phyloP scores from a whole-genome alignment of 768 basidiomycete genomes.

The Lentinula raphanica region DNA sequence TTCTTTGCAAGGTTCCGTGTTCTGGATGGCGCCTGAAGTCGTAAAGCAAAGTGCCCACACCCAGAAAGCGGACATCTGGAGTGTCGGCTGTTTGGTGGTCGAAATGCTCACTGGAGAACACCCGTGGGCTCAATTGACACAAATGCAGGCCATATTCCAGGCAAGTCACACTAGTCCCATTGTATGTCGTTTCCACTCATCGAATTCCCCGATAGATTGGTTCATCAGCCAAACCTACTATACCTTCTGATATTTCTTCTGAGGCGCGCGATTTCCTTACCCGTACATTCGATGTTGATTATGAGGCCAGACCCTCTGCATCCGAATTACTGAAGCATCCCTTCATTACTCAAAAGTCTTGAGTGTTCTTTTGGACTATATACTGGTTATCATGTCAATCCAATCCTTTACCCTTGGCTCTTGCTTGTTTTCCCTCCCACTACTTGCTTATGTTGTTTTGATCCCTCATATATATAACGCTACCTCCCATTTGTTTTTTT shows the following conservation, averaged over 20 bases:
- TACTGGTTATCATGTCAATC: conserved; percentile 1
- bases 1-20: conserved; percentile 95
- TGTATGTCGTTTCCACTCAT: background rate
- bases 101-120: conserved; percentile 97
- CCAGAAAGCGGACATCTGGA: conserved; percentile 93
- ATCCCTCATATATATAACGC: background rate
- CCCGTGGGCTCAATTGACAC: conserved; percentile 91
- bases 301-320: conserved; percentile 75
- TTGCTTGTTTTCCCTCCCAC: background rate
- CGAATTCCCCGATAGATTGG: conserved; percentile 61
- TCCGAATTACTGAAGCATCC: conserved; percentile 66
- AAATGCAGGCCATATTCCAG: conserved; percentile 99
- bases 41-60: conserved; percentile 95
- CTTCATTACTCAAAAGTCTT: conserved; percentile 53
- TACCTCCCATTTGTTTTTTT: background rate
- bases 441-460: background rate
- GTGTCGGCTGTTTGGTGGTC: conserved; percentile 89
- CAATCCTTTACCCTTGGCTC: background rate
- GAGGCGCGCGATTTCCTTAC: conserved; percentile 87
- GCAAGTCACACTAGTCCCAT: conserved; percentile 30
- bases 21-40: conserved; percentile 99
- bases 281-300: conserved; percentile 82
- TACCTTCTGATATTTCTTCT: conserved; percentile 85
- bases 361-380: background rate
- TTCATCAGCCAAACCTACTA: conserved; percentile 78